Percentiles rank a stretch among this genome's conserved stretches.
These are phyloP conservation scores for Pleomassaria siparia DNA, from an alignment of 2,329 filamentous ascomycete species.

Conservation along the genomic window DNA sequence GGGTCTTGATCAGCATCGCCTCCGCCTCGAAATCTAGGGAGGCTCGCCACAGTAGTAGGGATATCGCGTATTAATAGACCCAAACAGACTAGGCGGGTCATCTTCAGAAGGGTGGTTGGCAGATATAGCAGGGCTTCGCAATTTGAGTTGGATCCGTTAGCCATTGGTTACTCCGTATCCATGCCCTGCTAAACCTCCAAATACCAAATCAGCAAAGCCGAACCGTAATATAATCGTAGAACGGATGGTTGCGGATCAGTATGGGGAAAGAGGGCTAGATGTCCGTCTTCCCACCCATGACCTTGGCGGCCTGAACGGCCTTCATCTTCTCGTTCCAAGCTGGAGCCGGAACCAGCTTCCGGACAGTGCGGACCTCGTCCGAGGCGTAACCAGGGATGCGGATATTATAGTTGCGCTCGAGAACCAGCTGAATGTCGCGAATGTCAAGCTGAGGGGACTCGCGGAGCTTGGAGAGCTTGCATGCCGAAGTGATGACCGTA, in stretches of 20 bases:
- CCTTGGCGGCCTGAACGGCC: slow-evolving; percentile 92
- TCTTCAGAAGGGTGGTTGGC: too few relatives aligned
- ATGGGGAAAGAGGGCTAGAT: slow-evolving; percentile 22
- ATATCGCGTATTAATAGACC: too few relatives aligned
- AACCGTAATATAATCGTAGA: not conserved
- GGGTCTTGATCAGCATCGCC: too few relatives aligned
- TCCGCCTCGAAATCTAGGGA: too few relatives aligned
- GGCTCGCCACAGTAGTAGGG: too few relatives aligned
- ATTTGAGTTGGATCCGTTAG: too few relatives aligned
- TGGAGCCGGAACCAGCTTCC: slow-evolving; percentile 84
- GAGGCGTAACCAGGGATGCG: slow-evolving; percentile 91
- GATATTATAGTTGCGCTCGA: slow-evolving; percentile 68
- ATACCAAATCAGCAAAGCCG: not conserved
- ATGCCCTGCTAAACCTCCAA: not conserved
- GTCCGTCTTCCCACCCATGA: slow-evolving; percentile 51
- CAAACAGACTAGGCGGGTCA: too few relatives aligned
- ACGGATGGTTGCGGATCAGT: not conserved
- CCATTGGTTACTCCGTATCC: too few relatives aligned
- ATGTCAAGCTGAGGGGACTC: slow-evolving; percentile 87
- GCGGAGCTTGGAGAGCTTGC: slow-evolving; percentile 88
- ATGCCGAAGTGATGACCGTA: slow-evolving; percentile 81
- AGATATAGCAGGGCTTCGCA: too few relatives aligned
- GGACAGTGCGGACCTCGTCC: slow-evolving; percentile 90
- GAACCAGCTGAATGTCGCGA: slow-evolving; percentile 59
- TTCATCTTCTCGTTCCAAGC: slow-evolving; percentile 98